These are phyloP conservation scores for Madurella fahalii DNA, from an alignment of 2,329 filamentous ascomycete genomes.

Conservation along the genomic window DNA sequence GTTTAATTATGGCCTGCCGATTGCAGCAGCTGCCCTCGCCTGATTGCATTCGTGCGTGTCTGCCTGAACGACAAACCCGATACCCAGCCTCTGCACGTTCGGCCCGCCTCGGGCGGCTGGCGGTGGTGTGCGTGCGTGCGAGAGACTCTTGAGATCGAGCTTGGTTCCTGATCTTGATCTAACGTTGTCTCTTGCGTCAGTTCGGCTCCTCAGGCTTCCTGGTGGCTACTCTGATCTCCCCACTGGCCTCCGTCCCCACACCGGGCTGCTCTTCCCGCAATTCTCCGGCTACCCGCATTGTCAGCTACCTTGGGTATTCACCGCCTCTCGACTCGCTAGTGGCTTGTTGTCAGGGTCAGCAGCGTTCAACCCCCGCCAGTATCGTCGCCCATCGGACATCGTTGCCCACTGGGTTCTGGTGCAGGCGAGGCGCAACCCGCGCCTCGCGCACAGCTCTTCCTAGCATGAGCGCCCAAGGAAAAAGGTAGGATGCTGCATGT, in stretches of 20 bases:
- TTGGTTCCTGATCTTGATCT: background rate
- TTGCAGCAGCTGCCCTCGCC: no score
- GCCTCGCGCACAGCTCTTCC: slow-evolving; percentile 4
- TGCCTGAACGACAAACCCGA: background rate
- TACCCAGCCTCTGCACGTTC: background rate
- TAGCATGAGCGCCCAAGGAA: background rate
- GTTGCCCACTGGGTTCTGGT: no score
- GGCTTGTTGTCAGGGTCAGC: no score
- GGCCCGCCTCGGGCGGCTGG: no score
- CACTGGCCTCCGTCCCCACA: slow-evolving; percentile 5
- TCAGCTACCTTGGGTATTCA: slow-evolving; percentile 5
- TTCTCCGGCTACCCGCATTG: slow-evolving; percentile 15
- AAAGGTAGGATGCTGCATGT: slow-evolving; percentile 6
- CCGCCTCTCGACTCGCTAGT: slow-evolving; percentile 10
- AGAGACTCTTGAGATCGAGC: background rate
- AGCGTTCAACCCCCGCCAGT: no score
- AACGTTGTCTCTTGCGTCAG: background rate
- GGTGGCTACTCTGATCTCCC: background rate
- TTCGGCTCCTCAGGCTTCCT: background rate
- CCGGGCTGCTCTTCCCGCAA: slow-evolving; percentile 8
- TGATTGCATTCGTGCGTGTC: background rate
- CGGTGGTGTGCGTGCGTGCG: background rate
- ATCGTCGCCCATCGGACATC: background rate
- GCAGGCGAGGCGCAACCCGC: background rate
- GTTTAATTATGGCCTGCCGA: no score